Conservation (phyloP, 2,329 filamentous ascomycete species). For the Talaromyces atroroseus region DNA sequence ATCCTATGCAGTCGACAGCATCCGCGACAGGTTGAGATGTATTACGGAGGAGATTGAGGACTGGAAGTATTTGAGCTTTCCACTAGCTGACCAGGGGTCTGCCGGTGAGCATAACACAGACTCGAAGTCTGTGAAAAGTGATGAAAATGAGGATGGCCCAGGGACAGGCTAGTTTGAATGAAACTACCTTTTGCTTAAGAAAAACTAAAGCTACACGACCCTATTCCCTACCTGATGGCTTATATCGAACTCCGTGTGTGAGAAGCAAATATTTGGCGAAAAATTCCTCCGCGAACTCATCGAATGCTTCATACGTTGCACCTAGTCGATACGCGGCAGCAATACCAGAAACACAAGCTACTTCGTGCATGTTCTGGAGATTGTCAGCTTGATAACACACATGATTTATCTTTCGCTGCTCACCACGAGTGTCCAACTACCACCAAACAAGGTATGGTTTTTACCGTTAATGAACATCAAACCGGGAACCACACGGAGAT, state of each 20-base stretch:
- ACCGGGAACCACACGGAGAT: constrained; percentile 59
- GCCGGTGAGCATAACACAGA: neutral
- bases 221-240: constrained; percentile 8
- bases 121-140: constrained; percentile 8
- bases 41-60: constrained; percentile 94
- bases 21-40: constrained; percentile 78
- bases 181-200: neutral
- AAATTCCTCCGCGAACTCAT: constrained; percentile 26
- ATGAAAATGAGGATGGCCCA: constrained; percentile 12
- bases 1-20: constrained; percentile 92
- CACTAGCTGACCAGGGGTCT: constrained; percentile 29
- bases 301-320: constrained; percentile 49
- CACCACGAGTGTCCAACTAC: constrained; percentile 64
- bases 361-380: constrained; percentile 53
- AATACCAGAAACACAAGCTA: constrained; percentile 65
- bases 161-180: neutral
- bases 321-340: constrained; percentile 65
- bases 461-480: constrained; percentile 67
- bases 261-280: constrained; percentile 30
- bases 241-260: constrained; percentile 26
- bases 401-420: constrained; percentile 18
- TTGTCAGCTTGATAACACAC: constrained; percentile 1
- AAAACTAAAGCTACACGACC: neutral
- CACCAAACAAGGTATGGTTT: constrained; percentile 58
- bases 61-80: constrained; percentile 81